A percentile compares a stretch with the other conserved stretches of the same genome.
Conservation (phyloP, 768 basidiomycete species). For the Rhizopogon vinicolor region DNA sequence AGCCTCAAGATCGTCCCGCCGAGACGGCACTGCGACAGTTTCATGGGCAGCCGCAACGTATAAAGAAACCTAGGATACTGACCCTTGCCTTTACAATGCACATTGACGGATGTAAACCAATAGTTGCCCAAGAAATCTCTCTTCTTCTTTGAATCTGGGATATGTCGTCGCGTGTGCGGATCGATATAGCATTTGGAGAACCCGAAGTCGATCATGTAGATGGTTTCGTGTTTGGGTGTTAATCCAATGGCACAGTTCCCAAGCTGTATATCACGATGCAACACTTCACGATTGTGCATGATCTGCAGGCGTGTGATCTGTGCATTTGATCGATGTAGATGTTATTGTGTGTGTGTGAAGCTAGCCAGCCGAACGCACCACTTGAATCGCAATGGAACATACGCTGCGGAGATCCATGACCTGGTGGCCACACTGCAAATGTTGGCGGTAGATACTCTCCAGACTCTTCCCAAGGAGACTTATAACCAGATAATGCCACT, state of each 20-base stretch:
- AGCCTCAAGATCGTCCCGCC: conserved; percentile 77
- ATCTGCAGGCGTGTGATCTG: conserved; percentile 70
- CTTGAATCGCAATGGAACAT: conserved; percentile 72
- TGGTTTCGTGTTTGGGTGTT: conserved; percentile 48
- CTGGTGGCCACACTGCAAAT: conserved; percentile 36
- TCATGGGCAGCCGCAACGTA: conserved; percentile 15
- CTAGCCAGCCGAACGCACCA: conserved; percentile 41
- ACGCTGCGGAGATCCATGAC: conserved; percentile 67
- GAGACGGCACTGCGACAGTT: conserved; percentile 56
- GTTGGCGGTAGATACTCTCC: conserved; percentile 54
- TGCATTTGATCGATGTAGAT: conserved; percentile 6
- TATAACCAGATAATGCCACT: conserved; percentile 74
- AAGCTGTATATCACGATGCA: conserved; percentile 77
- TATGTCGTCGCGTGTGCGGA: conserved; percentile 57
- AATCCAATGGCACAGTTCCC: conserved; percentile 71
- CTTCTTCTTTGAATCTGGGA: conserved; percentile 61
- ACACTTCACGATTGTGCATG: conserved; percentile 70
- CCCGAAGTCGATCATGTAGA: conserved; percentile 87
- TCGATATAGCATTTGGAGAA: conserved; percentile 80
- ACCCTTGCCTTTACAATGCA: conserved; percentile 78
- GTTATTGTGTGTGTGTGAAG: not conserved
- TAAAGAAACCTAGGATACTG: conserved; percentile 13
- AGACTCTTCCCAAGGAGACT: conserved; percentile 69
- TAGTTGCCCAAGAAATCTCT: conserved; percentile 82
- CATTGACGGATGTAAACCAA: conserved; percentile 77